Base-by-base conservation (phyloP, 2,329 filamentous ascomycete species). In the Colletotrichum spaethianum region DNA sequence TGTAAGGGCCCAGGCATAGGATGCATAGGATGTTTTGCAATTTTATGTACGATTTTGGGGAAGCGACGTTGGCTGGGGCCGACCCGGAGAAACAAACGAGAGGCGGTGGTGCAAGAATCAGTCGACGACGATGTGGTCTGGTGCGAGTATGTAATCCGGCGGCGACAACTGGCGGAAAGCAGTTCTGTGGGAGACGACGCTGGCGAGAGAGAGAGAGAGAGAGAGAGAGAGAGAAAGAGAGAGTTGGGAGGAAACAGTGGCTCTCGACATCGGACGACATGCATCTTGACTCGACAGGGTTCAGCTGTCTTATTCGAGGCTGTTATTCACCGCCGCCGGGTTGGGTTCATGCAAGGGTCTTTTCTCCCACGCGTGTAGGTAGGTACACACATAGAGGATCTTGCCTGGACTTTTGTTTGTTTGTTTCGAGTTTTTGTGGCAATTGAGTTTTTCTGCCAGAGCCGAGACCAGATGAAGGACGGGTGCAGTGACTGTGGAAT, bases 341-440 rank as follows among this genome's bases (percentile, higher is more conserved):
- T 64, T 70, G 33, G 56, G 56, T 72, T 70, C 65, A 70, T 72
- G 70, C 70, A 63, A 72, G 70, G 69, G 65, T n/a, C 53, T 71
- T 40, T 33, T 28, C 0, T 26, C 12, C 33, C 52, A 38, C 20
- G 31, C 12, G 31, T 26, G 48, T n/a, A n/a, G n/a, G n/a, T n/a
- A 26, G 36, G 50, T n/a, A n/a, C n/a, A n/a, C n/a, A 57, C n/a
- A 26, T 2, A 44, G 28, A 67, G 55, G 31, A 36, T 57, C 5
- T 46, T 33, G 33, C 16, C 46, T 48, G 60, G 48, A 12, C 59
- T 55, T 53, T 31, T 36, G 33, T 36, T 61, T 36, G 23, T 44
- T 63, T 28, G 14, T 36, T 44, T 14, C 9, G 3, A 12, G 38
- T 12, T 28, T 48, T n/a, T 14, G 40, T n/a, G 12, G 40, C 28